A percentile compares a stretch with the other conserved stretches of the same genome.
Evolutionary conservation across 2,329 filamentous ascomycete genomes (phyloP).

Genomic region (Penicillium sp.): DNA sequence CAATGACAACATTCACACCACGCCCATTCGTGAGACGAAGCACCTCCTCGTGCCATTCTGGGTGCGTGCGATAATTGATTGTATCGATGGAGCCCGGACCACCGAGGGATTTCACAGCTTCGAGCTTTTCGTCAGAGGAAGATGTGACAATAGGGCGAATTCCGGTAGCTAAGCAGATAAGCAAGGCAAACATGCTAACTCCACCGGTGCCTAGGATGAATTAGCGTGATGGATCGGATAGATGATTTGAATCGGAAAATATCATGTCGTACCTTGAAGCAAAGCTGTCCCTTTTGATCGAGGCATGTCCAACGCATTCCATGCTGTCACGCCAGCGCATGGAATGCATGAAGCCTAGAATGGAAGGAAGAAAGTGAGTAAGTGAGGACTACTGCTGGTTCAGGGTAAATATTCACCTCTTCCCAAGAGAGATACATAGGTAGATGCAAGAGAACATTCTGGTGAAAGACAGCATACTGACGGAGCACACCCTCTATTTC

Average conservation of each 20-base stretch:
- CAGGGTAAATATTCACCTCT: neutral
- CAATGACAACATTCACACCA: conserved; percentile 15
- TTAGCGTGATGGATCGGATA: no score
- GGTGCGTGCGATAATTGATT: conserved; percentile 13
- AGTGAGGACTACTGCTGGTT: neutral
- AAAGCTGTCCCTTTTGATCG: conserved; percentile 3
- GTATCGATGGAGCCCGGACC: neutral
- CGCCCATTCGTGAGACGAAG: conserved; percentile 6
- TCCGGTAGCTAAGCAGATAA: conserved; percentile 7
- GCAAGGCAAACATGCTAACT: conserved; percentile 1
- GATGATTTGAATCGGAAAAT: no score
- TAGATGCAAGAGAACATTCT: conserved; percentile 5
- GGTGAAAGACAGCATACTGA: conserved; percentile 2
- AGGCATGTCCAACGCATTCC: conserved; percentile 2
- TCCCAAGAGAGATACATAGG: conserved; percentile 11
- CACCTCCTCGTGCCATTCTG: conserved; percentile 7
- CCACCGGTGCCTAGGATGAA: conserved; percentile 1
- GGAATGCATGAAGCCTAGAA: neutral
- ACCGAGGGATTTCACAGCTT: neutral
- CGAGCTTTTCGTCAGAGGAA: conserved; percentile 13
- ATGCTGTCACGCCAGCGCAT: neutral
- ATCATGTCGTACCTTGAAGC: neutral
- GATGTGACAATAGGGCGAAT: conserved; percentile 14
- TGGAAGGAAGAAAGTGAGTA: neutral
- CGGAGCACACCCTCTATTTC: conserved; percentile 8